These are phyloP conservation scores for Rosa rugosa DNA, from an alignment of 306 rosid genomes.

Conservation along the genomic window DNA sequence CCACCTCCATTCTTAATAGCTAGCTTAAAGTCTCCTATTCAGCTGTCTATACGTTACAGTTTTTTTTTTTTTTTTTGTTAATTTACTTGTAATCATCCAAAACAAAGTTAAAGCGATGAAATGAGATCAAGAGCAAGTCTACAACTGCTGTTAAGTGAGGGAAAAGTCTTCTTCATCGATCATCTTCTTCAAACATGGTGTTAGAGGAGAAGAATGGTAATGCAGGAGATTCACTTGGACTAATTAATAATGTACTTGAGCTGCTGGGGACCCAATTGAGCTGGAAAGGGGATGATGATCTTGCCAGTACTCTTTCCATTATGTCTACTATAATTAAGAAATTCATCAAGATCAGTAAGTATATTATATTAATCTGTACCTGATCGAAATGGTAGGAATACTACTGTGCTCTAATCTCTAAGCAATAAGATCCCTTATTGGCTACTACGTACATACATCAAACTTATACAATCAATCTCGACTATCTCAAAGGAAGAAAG, in stretches of 20 bases:
- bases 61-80: too few relatives aligned
- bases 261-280: conserved; percentile 28
- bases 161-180: background rate
- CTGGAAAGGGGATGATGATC: conserved; percentile 18
- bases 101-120: too few relatives aligned
- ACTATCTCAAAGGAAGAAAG: background rate
- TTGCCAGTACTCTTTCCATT: background rate
- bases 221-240: background rate
- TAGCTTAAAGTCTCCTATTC: too few relatives aligned
- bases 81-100: background rate
- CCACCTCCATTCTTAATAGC: background rate
- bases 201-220: background rate
- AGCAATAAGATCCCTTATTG: conserved; percentile 10
- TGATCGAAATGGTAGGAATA: background rate
- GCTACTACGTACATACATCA: background rate
- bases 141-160: background rate
- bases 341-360: background rate
- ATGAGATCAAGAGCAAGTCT: background rate
- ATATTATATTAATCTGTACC: background rate
- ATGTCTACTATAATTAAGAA: background rate
- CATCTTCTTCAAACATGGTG: background rate
- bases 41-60: background rate
- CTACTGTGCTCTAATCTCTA: background rate
- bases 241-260: conserved; percentile 17
- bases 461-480: background rate